phyloP scores from a whole-genome alignment of 2,329 filamentous ascomycete genomes.

The Pseudogymnoascus sp. region DNA sequence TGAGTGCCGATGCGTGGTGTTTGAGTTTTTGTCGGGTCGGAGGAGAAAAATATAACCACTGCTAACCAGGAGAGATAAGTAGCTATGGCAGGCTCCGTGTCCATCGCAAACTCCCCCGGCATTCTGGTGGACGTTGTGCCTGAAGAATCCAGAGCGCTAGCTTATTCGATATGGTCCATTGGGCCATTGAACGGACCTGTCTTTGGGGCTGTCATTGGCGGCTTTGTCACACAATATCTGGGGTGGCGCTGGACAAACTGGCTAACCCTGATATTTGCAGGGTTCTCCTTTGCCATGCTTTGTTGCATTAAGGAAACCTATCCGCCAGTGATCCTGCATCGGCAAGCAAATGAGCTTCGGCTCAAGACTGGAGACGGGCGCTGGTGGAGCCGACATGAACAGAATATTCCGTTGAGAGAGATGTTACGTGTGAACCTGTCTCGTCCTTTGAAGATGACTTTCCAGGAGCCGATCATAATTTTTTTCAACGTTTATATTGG shows the following conservation, averaged over 20 bases:
- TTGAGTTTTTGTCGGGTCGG: not conserved
- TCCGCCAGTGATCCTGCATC: conserved; percentile 60
- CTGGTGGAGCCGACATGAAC: conserved; percentile 75
- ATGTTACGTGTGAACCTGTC: conserved; percentile 59
- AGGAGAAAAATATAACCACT: conserved; percentile 20
- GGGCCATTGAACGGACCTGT: conserved; percentile 73
- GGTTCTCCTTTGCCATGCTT: conserved; percentile 52
- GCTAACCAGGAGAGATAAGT: conserved; percentile 36
- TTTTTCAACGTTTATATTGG: conserved; percentile 65
- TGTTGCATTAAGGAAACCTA: conserved; percentile 67
- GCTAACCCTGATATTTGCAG: conserved; percentile 68
- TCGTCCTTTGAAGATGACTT: conserved; percentile 67
- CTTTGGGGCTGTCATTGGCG: conserved; percentile 67
- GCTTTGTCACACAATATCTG: conserved; percentile 68
- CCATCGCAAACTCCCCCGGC: conserved; percentile 78
- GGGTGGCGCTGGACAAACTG: conserved; percentile 89
- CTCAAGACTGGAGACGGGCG: conserved; percentile 63
- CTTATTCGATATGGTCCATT: conserved; percentile 75
- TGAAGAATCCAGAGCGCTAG: conserved; percentile 73
- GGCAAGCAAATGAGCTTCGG: conserved; percentile 55
- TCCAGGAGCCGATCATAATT: conserved; percentile 66
- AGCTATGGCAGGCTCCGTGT: conserved; percentile 63
- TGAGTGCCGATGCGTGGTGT: conserved; percentile 20
- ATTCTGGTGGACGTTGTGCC: conserved; percentile 77
- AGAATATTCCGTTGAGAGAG: not conserved